Conservation (phyloP, 805 yeast species). For the Saturnispora bothae region DNA sequence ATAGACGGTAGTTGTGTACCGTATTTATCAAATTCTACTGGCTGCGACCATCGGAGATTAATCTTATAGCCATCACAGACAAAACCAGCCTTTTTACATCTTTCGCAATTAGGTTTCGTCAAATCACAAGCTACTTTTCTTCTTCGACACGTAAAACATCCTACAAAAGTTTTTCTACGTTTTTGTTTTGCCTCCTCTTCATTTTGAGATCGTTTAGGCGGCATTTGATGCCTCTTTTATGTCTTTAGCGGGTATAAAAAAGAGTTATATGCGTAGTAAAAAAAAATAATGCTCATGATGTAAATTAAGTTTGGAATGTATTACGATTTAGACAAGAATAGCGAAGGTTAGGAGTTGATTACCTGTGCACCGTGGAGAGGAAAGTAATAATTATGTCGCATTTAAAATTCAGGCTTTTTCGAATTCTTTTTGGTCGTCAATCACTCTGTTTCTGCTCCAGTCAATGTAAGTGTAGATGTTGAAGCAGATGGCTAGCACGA, state of each 20-base stretch:
- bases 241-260: no score
- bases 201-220: background rate
- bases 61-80: slow-evolving; percentile 78
- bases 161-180: slow-evolving; percentile 67
- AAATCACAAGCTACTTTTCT: slow-evolving; percentile 77
- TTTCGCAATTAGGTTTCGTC: slow-evolving; percentile 55
- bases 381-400: no score
- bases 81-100: slow-evolving; percentile 58
- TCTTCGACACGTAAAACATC: slow-evolving; percentile 80
- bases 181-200: slow-evolving; percentile 13
- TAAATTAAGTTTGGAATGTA: no score
- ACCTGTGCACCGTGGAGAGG: no score
- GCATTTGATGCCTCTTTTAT: no score
- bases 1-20: slow-evolving; percentile 31
- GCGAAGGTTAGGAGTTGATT: no score
- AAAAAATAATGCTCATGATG: no score
- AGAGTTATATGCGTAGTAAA: no score
- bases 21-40: slow-evolving; percentile 38
- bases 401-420: no score
- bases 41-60: slow-evolving; percentile 67
- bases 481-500: slow-evolving; percentile 13
- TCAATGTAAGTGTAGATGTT: background rate
- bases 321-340: no score
- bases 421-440: background rate
- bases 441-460: background rate